Evolutionary conservation across 1,139 yeast genomes (phyloP).

Genomic region (Sugiyamaella japonica): DNA sequence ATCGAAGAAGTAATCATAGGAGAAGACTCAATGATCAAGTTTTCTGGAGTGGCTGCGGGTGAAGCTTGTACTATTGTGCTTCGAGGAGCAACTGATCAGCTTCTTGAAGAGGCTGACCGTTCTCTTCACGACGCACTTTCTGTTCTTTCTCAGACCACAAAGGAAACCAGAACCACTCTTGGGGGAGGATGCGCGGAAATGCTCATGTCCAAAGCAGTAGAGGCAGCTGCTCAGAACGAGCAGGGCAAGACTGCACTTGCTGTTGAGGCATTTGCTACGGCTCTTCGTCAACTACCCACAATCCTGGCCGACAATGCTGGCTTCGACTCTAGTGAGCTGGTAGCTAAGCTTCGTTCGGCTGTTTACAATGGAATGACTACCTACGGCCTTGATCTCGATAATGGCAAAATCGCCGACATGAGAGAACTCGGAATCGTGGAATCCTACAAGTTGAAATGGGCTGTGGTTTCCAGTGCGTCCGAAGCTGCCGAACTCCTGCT

Average conservation of each 20-base stretch:
- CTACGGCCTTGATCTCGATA: constrained; percentile 83
- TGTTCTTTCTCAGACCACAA: constrained; percentile 92
- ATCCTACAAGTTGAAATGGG: constrained; percentile 84
- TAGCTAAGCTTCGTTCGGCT: constrained; percentile 86
- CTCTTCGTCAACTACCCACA: constrained; percentile 92
- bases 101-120: constrained; percentile 95
- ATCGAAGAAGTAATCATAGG: constrained; percentile 94
- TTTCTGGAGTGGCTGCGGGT: constrained; percentile 92
- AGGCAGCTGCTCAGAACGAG: constrained; percentile 88
- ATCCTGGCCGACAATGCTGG: constrained; percentile 98
- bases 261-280: constrained; percentile 90
- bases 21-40: constrained; percentile 80
- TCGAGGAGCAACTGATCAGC: constrained; percentile 96
- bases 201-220: constrained; percentile 98
- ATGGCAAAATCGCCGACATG: constrained; percentile 89
- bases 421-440: constrained; percentile 91
- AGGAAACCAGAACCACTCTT: constrained; percentile 88
- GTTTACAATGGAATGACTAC: constrained; percentile 91
- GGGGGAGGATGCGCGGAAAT: constrained; percentile 99
- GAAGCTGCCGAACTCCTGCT: constrained; percentile 96
- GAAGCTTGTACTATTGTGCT: constrained; percentile 95
- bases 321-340: constrained; percentile 88
- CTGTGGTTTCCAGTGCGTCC: constrained; percentile 94
- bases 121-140: constrained; percentile 96
- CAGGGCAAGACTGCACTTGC: constrained; percentile 95